Evolutionary conservation across 2,329 filamentous ascomycete genomes (phyloP), one percentile per base, ranked within the genome.

Genomic region (Claviceps sp.): DNA sequence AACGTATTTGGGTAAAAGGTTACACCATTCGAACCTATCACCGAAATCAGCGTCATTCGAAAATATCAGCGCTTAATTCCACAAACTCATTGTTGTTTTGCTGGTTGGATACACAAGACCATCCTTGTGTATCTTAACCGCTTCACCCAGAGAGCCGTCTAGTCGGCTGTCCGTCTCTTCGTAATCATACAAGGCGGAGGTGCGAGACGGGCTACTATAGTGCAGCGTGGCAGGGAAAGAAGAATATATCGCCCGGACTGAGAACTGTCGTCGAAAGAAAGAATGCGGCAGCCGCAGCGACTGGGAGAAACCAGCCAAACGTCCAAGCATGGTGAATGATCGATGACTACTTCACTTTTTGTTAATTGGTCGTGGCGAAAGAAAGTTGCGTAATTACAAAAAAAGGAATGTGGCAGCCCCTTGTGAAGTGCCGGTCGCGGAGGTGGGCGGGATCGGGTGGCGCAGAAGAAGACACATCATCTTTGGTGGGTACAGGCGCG

Each of bases 1-100:
- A 55, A 56, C 1, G 57, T 58, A 37, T 59, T 58, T 3, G 57
- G 57, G n/a, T 47, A 58, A 56, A 58, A 57, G 23, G 53, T 40
- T 2, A 52, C 55, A n/a, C 56, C 56, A 43, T 58, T 59, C 3
- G 52, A 57, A 11, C 46, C 55, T 56, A 52, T 29, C n/a, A 7
- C 2, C 20, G 5, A 14, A 14, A 51, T 36, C 34, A 51, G 50
- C 8, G 36, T 3, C 23, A 16, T 8, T 14, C 34, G 11, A 1
- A 4, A 46, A 8, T 14, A 42, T 13, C 3, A 29, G 26, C 22
- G 9, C 46, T 17, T 2, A 16, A 11, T 11, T 29, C 36, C 9
- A 44, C 43, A 20, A 29, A 37, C 42, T 13, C 2, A 49, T 51
- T 11, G 34, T n/a, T 26, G 20, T n/a, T 14, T 52, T n/a, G 4